Conservation (phyloP, 495 filamentous ascomycete species). For the Neurospora sp. region DNA sequence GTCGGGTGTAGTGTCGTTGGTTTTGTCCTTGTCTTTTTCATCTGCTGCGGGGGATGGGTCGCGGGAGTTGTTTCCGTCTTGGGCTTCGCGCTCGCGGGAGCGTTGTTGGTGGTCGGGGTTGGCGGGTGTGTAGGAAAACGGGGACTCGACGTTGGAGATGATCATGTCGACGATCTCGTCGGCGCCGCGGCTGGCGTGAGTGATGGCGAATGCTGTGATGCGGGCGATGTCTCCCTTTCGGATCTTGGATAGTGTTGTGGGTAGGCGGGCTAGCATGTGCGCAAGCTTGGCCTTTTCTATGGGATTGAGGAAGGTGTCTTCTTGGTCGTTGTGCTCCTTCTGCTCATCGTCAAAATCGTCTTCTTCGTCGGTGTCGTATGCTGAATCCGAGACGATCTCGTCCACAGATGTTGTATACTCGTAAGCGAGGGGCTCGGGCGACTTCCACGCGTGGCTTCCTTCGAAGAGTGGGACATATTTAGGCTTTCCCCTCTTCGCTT, state of each 20-base stretch:
- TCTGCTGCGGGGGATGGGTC: constrained; percentile 28
- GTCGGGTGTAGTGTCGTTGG: constrained; percentile 38
- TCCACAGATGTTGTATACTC: constrained; percentile 64
- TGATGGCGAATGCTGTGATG: constrained; percentile 81
- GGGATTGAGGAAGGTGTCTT: constrained; percentile 69
- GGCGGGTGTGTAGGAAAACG: constrained; percentile 55
- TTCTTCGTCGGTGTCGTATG: constrained; percentile 82
- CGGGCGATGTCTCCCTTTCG: constrained; percentile 80
- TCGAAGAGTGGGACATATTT: constrained; percentile 57
- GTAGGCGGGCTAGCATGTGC: constrained; percentile 70
- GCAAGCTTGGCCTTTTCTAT: constrained; percentile 75
- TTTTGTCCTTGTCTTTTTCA: constrained; percentile 25
- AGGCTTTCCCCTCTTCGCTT: constrained; percentile 22
- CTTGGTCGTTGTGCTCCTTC: constrained; percentile 45
- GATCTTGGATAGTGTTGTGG: constrained; percentile 62
- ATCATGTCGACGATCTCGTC: constrained; percentile 88
- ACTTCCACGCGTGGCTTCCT: constrained; percentile 57
- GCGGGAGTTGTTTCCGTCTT: constrained; percentile 15
- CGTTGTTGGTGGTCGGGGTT: constrained; percentile 37
- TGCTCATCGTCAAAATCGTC: constrained; percentile 74
- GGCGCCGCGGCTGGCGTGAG: constrained; percentile 63
- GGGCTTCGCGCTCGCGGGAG: constrained; percentile 29
- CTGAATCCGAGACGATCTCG: constrained; percentile 70
- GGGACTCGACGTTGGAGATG: constrained; percentile 65
- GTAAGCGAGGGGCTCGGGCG: constrained; percentile 60